Evolutionary conservation across 371 early-diverging fungal genomes (phyloP), one percentile per base, ranked within the genome.

Genomic region (Saksenaea oblongispora): DNA sequence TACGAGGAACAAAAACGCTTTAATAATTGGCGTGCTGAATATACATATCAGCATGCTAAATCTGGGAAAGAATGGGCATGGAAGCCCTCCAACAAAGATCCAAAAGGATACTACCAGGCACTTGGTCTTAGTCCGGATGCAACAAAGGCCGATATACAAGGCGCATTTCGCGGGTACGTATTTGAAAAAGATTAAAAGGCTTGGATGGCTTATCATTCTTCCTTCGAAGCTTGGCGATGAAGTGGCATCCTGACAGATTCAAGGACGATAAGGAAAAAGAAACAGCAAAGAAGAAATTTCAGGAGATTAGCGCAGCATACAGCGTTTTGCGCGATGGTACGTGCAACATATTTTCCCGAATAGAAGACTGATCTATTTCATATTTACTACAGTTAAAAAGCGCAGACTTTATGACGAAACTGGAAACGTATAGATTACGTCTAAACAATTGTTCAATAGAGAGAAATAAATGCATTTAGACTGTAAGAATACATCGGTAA

Each of bases 271-370:
- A 81, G 34, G 82, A 85, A 9, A 87, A 87, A 59, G 75, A 70
- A 10, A 63, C 62, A 17, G 85, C 84, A 17, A 85, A 83, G 55
- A 71, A 70, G 28, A 80, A 84, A 61, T 87, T 87, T 31, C 84
- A 87, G 66, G 60, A 70, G 24, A 79, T 87, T 44, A 84, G 84
- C 1, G 76, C 78, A 27, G 87, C 87, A 0, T 87, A 87, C 51
- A 81, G 76, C 59, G 83, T 87, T 1, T 71, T 87, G 27, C 73
- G 87, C 47, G 85, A 87, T 62, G 65, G 86, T 82, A 80, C 74
- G 72, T 31, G 11, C 26, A 2, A 2, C 2, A 31, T 31, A 31
- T 31, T 7, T 13, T 44, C 22, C 8, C 27, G 51, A 18, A 18
- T 18, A 1, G 22, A 47, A 47, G 5, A 22, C n/a, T 18, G 22